Percentiles rank a stretch among this genome's conserved stretches.
Conservation (phyloP, 2,329 filamentous ascomycete species). For the Hymenoscyphus scutula region DNA sequence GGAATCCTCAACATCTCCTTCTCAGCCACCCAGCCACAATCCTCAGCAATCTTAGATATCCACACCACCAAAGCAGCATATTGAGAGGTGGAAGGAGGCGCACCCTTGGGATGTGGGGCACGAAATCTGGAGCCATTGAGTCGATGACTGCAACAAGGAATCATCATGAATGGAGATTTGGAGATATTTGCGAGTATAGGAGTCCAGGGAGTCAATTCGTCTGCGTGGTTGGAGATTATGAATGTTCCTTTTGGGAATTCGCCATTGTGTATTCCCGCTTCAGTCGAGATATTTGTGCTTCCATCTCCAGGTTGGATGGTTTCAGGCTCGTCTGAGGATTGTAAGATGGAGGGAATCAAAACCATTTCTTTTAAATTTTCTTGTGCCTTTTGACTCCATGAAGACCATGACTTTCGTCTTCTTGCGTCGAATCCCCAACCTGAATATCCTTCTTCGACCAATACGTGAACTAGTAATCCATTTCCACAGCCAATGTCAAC, state of each 20-base stretch:
- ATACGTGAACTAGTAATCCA: constrained; percentile 80
- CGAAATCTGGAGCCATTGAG: constrained; percentile 74
- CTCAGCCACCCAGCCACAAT: constrained; percentile 74
- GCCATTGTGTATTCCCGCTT: constrained; percentile 52
- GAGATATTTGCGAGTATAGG: constrained; percentile 79
- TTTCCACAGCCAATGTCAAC: constrained; percentile 97
- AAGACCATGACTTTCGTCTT: constrained; percentile 78
- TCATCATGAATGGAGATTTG: constrained; percentile 79
- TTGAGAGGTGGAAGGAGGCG: constrained; percentile 53
- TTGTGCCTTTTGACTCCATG: constrained; percentile 56
- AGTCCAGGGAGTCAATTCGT: constrained; percentile 95
- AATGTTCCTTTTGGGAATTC: constrained; percentile 74
- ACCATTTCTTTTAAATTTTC: constrained; percentile 56
- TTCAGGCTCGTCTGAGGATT: constrained; percentile 4
- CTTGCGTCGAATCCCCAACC: constrained; percentile 94
- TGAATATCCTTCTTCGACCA: constrained; percentile 74
- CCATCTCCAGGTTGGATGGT: neutral
- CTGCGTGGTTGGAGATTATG: constrained; percentile 94
- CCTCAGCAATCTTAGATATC: constrained; percentile 65
- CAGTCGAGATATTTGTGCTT: constrained; percentile 36
- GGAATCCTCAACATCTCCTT: constrained; percentile 87
- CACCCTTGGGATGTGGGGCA: constrained; percentile 51
- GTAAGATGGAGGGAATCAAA: constrained; percentile 51
- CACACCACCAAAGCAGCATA: constrained; percentile 84
- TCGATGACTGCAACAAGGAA: constrained; percentile 92